phyloP scores from a whole-genome alignment of 2,329 filamentous ascomycete genomes.

The Beauveria varroae region DNA sequence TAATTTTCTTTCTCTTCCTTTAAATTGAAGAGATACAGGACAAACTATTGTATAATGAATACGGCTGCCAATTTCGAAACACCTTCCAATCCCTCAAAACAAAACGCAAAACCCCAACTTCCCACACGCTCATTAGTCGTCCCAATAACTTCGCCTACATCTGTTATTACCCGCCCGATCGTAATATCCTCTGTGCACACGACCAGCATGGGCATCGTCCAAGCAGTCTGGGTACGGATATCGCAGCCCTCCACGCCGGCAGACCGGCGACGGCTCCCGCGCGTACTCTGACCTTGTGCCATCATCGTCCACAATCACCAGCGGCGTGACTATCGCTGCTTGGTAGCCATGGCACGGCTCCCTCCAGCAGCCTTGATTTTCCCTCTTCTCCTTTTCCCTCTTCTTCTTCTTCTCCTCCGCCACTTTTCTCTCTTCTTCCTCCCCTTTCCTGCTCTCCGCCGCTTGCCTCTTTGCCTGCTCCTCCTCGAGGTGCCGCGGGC shows the following conservation, averaged over 20 bases:
- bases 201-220: background rate
- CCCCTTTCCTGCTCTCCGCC: background rate
- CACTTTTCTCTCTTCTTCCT: background rate
- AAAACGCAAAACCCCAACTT: too few species aligned
- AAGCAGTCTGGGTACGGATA: background rate
- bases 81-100: too few species aligned
- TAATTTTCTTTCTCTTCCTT: too few species aligned
- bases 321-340: background rate
- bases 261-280: background rate
- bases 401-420: background rate
- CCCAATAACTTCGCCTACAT: background rate
- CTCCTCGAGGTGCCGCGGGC: conserved; percentile 2
- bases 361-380: too few species aligned
- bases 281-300: background rate
- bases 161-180: background rate
- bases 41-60: too few species aligned
- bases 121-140: background rate
- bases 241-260: background rate
- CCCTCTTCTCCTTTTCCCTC: background rate
- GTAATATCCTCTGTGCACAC: background rate
- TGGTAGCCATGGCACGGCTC: too few species aligned
- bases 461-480: background rate
- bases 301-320: background rate
- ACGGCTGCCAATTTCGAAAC: too few species aligned
- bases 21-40: too few species aligned